Percentiles rank a stretch among this genome's conserved stretches.
These are phyloP conservation scores for Bertia moriformis DNA, from an alignment of 2,329 filamentous ascomycete species.

Conservation along the genomic window DNA sequence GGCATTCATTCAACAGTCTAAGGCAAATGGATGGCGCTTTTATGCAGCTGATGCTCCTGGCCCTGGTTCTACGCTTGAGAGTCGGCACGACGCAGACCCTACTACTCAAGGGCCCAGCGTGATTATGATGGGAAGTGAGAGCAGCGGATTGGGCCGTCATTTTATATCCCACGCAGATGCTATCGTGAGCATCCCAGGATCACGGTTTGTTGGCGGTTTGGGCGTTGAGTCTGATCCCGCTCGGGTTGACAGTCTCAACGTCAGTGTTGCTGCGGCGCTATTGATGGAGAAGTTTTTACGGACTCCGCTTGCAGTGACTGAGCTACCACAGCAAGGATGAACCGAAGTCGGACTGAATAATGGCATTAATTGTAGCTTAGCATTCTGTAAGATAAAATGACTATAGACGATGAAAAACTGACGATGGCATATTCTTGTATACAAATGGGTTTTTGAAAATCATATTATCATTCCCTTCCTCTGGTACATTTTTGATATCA, in stretches of 20 bases:
- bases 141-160: constrained; percentile 27
- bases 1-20: constrained; percentile 34
- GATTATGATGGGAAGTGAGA: constrained; percentile 43
- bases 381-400: not conserved
- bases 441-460: not conserved
- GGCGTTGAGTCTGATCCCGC: constrained; percentile 10
- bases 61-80: not conserved
- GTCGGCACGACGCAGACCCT: not conserved
- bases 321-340: too few relatives aligned
- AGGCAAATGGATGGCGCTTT: constrained; percentile 40
- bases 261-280: constrained; percentile 42
- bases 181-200: constrained; percentile 35
- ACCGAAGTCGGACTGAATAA: not conserved
- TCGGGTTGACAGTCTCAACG: constrained; percentile 47
- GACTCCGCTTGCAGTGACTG: not conserved
- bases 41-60: constrained; percentile 30
- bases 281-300: constrained; percentile 28
- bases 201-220: constrained; percentile 16
- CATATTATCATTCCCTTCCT: not conserved
- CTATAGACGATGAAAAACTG: not conserved
- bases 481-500: not conserved
- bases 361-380: not conserved
- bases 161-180: constrained; percentile 33
- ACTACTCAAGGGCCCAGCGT: constrained; percentile 28
- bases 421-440: not conserved